A percentile compares a stretch with the other conserved stretches of the same genome.
phyloP scores from a whole-genome alignment of 495 filamentous ascomycete genomes.

The Aspergillus mulundensis region DNA sequence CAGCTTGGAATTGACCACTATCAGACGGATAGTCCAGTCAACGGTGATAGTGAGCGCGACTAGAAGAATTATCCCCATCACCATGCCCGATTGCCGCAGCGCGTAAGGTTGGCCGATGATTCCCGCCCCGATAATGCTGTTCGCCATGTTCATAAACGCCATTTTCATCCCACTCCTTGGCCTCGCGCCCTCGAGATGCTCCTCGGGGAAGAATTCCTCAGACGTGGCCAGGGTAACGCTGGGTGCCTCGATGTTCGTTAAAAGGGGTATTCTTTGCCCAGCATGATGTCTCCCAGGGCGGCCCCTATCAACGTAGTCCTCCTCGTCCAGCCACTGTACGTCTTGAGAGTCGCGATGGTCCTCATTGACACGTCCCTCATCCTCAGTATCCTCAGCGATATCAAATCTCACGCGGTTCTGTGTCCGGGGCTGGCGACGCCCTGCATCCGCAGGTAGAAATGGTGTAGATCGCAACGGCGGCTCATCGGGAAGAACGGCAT shows the following conservation, averaged over 20 bases:
- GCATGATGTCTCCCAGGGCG: constrained; percentile 19
- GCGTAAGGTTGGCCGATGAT: constrained; percentile 98
- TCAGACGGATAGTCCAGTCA: constrained; percentile 96
- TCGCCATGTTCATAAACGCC: constrained; percentile 98
- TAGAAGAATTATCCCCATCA: constrained; percentile 73
- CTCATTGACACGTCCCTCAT: constrained; percentile 34
- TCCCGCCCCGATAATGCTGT: constrained; percentile 94
- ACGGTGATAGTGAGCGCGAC: constrained; percentile 72
- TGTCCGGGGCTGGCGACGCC: constrained; percentile 66
- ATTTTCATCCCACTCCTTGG: constrained; percentile 63
- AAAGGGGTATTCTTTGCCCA: constrained; percentile 63
- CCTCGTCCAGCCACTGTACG: constrained; percentile 50
- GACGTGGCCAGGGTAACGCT: constrained; percentile 73
- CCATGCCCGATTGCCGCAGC: constrained; percentile 80
- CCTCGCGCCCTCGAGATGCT: constrained; percentile 55
- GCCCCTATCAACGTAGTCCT: constrained; percentile 44
- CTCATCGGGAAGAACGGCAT: constrained; percentile 21
- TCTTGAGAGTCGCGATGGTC: constrained; percentile 41
- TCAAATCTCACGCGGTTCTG: constrained; percentile 87
- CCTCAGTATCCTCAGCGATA: constrained; percentile 43
- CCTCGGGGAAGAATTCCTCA: constrained; percentile 56
- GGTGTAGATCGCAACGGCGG: constrained; percentile 41
- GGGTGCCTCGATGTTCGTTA: constrained; percentile 84
- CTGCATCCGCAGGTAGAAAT: constrained; percentile 38
- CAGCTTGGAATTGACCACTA: constrained; percentile 92